Evolutionary conservation across 306 rosid species (phyloP).

Genomic region (cucumber (Cucumis sativus)): Cucumber_9930_V3 NC_026660.2:17394001-17394500

Average conservation of each 20-base stretch:
- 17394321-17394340: conserved; percentile 32
- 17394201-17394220: conserved; percentile 7
- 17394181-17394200: neutral
- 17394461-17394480: neutral
- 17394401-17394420: conserved; percentile 56
- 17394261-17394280: neutral
- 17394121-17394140: neutral
- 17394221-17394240: neutral
- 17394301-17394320: conserved; percentile 46
- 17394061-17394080: neutral
- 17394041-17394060: neutral
- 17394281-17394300: conserved; percentile 36
- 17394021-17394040: neutral
- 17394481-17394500: neutral
- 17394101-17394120: conserved; percentile 22
- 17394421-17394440: conserved; percentile 37
- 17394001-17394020: too few species aligned
- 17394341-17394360: conserved; percentile 28
- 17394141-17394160: neutral
- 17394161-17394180: neutral
- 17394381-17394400: conserved; percentile 30
- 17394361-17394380: conserved; percentile 17
- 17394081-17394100: conserved; percentile 22
- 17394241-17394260: neutral
- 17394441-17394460: conserved; percentile 23